Conservation (phyloP, 2,329 filamentous ascomycete genomes). For the Colletotrichum gloeosporioides region DNA sequence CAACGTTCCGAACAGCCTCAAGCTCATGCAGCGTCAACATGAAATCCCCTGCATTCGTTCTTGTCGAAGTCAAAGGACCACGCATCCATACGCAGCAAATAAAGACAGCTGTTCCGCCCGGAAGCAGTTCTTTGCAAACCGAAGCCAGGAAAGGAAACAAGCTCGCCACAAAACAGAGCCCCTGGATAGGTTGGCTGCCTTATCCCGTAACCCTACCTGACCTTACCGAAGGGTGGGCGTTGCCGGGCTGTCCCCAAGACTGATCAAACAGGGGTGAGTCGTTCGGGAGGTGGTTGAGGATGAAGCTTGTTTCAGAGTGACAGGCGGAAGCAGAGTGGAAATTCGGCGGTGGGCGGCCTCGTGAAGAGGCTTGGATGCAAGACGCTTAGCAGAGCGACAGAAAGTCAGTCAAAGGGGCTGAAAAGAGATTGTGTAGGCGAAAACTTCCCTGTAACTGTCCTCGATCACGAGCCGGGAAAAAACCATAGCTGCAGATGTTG, state of each 20-base stretch:
- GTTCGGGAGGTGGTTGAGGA: neutral
- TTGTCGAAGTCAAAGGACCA: neutral
- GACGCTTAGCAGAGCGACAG: neutral
- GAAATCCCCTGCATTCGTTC: neutral
- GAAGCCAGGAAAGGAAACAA: neutral
- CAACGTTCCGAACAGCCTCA: neutral
- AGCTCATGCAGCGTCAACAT: neutral
- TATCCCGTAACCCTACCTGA: neutral
- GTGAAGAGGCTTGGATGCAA: neutral
- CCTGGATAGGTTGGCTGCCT: neutral
- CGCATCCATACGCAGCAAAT: neutral
- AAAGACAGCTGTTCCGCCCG: neutral
- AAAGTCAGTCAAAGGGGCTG: neutral
- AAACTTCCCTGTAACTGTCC: neutral
- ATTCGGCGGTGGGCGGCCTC: neutral
- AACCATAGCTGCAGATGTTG: neutral
- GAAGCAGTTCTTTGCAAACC: neutral
- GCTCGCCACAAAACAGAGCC: neutral
- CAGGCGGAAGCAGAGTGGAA: neutral
- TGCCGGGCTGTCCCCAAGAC: neutral
- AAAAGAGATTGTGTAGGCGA: neutral
- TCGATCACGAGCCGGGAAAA: neutral
- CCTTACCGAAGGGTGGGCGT: neutral
- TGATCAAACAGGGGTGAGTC: neutral
- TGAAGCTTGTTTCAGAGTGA: slow-evolving; percentile 20